A percentile compares a stretch with the other conserved stretches of the same genome.
These are phyloP conservation scores for Colletotrichum camelliae DNA, from an alignment of 2,329 filamentous ascomycete genomes.

Conservation along the genomic window DNA sequence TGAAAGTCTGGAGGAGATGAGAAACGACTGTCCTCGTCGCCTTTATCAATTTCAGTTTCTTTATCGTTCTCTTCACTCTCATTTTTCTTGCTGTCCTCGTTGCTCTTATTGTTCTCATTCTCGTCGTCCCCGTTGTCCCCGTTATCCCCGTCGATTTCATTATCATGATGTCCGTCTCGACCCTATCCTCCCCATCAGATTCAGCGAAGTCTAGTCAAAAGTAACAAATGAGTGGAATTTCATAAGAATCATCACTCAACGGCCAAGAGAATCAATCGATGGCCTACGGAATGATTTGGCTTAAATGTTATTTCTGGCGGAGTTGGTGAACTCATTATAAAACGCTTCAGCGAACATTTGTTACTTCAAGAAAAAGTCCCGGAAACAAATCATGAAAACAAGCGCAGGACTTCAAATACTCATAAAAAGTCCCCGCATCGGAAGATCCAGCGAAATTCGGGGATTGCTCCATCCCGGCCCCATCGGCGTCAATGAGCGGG, in stretches of 20 bases:
- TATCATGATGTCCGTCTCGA: too few species aligned
- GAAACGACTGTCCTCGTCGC: neutral
- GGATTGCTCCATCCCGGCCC: neutral
- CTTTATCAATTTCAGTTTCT: neutral
- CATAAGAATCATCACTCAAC: neutral
- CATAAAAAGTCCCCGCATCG: neutral
- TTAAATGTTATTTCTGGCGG: too few species aligned
- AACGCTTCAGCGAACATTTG: too few species aligned
- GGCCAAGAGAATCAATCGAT: neutral
- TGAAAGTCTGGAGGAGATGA: neutral
- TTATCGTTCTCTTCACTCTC: neutral
- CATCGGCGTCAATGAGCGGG: neutral
- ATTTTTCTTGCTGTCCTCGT: rapidly evolving
- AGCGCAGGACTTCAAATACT: neutral
- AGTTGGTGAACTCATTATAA: neutral
- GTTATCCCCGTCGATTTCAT: too few species aligned
- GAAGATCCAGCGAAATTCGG: neutral
- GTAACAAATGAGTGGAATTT: too few species aligned
- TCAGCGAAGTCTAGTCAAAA: too few species aligned
- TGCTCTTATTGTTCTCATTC: neutral
- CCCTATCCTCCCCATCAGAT: too few species aligned
- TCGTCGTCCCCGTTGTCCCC: too few species aligned
- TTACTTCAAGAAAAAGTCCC: neutral
- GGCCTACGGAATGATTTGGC: rapidly evolving
- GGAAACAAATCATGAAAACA: rapidly evolving